Evolutionary conservation across 2,329 filamentous ascomycete species (phyloP), one percentile per base, ranked within the genome.

Genomic region (Colletotrichum magnum): DNA sequence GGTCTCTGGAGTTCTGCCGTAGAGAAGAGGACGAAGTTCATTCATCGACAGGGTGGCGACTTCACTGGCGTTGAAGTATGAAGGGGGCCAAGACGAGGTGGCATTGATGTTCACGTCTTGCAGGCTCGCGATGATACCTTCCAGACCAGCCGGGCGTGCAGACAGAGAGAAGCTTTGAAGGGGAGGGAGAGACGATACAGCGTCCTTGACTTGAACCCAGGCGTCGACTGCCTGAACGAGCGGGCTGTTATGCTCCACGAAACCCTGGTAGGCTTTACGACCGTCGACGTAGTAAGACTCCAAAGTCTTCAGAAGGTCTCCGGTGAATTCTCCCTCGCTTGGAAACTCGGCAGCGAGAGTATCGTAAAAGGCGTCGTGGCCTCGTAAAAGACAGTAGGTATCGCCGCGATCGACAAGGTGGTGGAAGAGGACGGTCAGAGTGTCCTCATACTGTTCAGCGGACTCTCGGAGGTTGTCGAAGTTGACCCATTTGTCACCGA

Each of bases 101-200:
- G 2, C 2, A 6, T 7, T 32, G 18, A 56, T 16, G 18, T 39
- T 4, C 28, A 24, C 0, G 0, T 9, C 9, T 2, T 12, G 0
- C 18, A 60, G 32, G 18, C 18, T 9, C 24, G 36, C 47, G 24
- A 1, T 28, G 2, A 53, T 47, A 15, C 24, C 32, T 21, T 32
- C 36, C 0, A 60, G 0, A 2, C 32, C 48, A 0, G 0, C 36
- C 6, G 26, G 7, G 0, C 54, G 54, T 7, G 62, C 1, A 0
- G 54, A 1, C 0, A 53, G 54, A 0, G 47, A 59, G 21, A 59
- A 1, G 3, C 0, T 41, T n/a, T 45, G 47, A 0, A 2, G 36
- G 0, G 47, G 32, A 10, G 62, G 54, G 12, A 65, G 1, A 16
- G 4, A 2, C n/a, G 24, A 39, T 16, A 47, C 26, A 0, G n/a